Evolutionary conservation across 2,329 filamentous ascomycete genomes (phyloP), one percentile per base, ranked within the genome.

Genomic region (Epichloe sibirici): DNA sequence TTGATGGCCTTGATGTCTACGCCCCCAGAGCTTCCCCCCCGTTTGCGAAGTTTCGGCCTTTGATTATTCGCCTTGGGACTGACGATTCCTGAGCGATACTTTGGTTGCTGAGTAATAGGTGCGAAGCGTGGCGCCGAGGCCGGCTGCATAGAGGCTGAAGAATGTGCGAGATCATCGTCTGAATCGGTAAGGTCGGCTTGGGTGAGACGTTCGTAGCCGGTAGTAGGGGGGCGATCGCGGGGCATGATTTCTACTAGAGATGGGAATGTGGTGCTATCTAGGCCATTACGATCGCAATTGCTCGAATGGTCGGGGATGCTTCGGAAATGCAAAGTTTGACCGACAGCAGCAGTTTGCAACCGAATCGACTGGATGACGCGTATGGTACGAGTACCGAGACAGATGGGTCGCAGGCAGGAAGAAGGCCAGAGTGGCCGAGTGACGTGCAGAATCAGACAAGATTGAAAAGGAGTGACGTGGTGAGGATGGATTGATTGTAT

Each of bases 1-100:
- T 98, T 98, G 70, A 98, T 97, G 55, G 93, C 93, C 67, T 97
- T 97, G 65, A 98, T 87, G 64, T 98, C 93, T 17, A 98, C 91
- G 3, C 90, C 91, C 21, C 89, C 89, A 61, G 90, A 93, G 65
- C 88, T 86, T 59, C 66, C 77, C 60, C 64, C 70, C 60, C 71
- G 74, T 64, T 61, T 71, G 60, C 70, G 70, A 57, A 74, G 71
- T 60, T 73, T 74, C 39, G 66, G 65, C 15, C 70, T 65, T 5
- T 66, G 59, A 2, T 59, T 57, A 28, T 58, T 57, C 9, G 62
- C 66, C 59, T 78, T 77, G 46, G 77, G 76, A 39, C 77, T 77
- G 53, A 75, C 70, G 75, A 84, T 81, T 64, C 74, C 76, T 51
- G 78, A 80, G 60, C 77, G 78, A 53, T 78, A 76, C 45, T 76